phyloP scores from a whole-genome alignment of 257 asterid genomes.

The Gentiana macrophylla region DNA sequence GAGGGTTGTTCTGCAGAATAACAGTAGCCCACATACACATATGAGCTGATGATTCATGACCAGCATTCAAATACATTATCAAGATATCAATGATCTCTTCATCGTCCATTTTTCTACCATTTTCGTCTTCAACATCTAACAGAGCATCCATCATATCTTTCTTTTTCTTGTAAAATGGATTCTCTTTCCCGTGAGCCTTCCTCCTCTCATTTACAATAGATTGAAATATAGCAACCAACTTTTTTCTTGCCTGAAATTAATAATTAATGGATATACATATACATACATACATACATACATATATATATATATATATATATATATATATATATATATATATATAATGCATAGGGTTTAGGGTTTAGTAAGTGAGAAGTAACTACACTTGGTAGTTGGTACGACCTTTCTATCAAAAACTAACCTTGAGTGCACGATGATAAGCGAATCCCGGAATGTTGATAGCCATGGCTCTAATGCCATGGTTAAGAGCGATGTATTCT shows the following conservation, averaged over 20 bases:
- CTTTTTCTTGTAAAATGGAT: slow-evolving; percentile 11
- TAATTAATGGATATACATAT: no score
- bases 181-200: slow-evolving; percentile 16
- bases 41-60: slow-evolving; percentile 96
- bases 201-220: slow-evolving; percentile 47
- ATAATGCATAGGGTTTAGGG: no score
- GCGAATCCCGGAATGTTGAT: slow-evolving; percentile 85
- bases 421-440: slow-evolving; percentile 78
- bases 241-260: slow-evolving; percentile 73
- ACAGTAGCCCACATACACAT: slow-evolving; percentile 76
- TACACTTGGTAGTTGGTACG: no score
- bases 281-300: no score
- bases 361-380: no score
- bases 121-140: slow-evolving; percentile 56
- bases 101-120: slow-evolving; percentile 50
- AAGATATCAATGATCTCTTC: slow-evolving; percentile 77
- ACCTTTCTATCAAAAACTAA: slow-evolving; percentile 3
- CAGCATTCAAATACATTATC: slow-evolving; percentile 89
- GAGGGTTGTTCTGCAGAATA: slow-evolving; percentile 57
- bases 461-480: slow-evolving; percentile 89
- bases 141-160: slow-evolving; percentile 87
- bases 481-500: slow-evolving; percentile 65
- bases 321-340: no score
- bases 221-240: slow-evolving; percentile 51
- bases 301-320: no score